Evolutionary conservation across 148 eudicot genomes (phyloP), one percentile per base, ranked within the genome.

Genomic region (Chenopodium berlandieri): DNA sequence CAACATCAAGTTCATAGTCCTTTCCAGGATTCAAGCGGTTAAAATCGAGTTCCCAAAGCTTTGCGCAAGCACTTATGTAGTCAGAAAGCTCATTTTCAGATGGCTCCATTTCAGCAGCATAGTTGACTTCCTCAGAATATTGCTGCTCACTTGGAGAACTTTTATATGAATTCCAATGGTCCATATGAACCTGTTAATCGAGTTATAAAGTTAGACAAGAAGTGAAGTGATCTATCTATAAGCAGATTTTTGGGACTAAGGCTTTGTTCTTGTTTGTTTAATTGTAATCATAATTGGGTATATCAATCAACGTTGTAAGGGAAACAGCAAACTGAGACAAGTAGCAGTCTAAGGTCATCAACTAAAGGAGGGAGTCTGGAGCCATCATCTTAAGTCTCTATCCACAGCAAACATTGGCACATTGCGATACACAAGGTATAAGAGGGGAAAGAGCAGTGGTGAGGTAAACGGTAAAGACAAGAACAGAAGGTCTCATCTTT

Each of bases 31-130:
- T 81, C 82, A 96, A 88, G 70, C 98, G 98, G 87, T 94, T 96
- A 20, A 80, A 74, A 84, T 96, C 99, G 37, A 96, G 93, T 79
- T 94, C 95, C 99, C 98, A 96, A 76, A 96, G 98, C 89, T 91
- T 96, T 76, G 86, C 88, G 78, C 97, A 91, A 77, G 98, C 99
- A 86, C 67, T 79, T 80, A 87, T 86, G 76, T 94, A 85, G 88
- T 96, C 94, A 46, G 76, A 63, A 75, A 96, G 93, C 87, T 96
- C 99, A 73, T 84, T 89, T 60, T 81, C 83, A 50, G 97, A 85
- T 70, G 98, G 98, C 71, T 92, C 89, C 75, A 92, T 79, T 58
- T 85, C 83, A 77, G 79, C 76, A 78, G 75, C 86, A 83, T 81
- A 77, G 32, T 87, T 84, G 66, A 89, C 90, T 23, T 90, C 97